Conservation (phyloP, 2,329 filamentous ascomycete species). For the Rutstroemia sp. region DNA sequence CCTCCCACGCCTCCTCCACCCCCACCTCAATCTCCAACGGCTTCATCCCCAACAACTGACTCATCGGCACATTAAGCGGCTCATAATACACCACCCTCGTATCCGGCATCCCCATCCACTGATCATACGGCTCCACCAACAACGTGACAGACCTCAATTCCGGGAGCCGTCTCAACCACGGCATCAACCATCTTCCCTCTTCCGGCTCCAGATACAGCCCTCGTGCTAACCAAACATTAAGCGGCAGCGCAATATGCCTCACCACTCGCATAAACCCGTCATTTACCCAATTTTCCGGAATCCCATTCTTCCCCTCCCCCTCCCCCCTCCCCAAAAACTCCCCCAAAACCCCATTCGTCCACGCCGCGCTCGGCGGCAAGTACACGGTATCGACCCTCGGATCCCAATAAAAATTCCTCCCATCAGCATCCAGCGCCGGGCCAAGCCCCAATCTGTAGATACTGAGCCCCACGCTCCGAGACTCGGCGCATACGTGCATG, state of each 20-base stretch:
- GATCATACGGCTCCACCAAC: neutral
- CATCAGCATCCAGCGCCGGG: neutral
- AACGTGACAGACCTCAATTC: neutral
- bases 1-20: neutral
- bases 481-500: conserved; percentile 9
- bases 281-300: neutral
- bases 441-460: neutral
- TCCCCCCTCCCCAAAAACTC: neutral
- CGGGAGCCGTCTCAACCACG: neutral
- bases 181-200: neutral
- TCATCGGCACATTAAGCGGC: neutral
- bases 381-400: neutral
- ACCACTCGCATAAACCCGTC: neutral
- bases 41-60: neutral
- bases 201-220: neutral
- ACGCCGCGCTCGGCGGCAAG: neutral
- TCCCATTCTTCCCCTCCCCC: neutral
- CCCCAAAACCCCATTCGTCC: neutral
- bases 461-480: neutral
- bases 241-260: neutral
- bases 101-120: neutral
- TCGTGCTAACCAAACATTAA: neutral
- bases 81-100: neutral
- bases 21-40: neutral
- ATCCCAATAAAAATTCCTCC: conserved; percentile 1